These are phyloP conservation scores for Piromyces sp. DNA, from an alignment of 192 early-diverging fungal species.

Conservation along the genomic window DNA sequence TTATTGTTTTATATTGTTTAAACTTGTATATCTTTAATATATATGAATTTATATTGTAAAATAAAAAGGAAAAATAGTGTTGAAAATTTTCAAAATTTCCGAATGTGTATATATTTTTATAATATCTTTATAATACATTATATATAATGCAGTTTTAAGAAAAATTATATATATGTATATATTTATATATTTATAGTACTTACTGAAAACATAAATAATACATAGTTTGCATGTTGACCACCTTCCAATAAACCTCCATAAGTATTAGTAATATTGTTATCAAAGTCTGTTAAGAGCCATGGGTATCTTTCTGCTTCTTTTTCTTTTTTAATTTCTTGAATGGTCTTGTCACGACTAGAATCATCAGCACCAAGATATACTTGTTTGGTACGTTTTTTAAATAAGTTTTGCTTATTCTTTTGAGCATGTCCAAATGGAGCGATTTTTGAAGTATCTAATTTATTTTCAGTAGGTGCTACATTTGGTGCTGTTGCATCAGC, in stretches of 20 bases:
- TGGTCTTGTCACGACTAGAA: conserved; percentile 27
- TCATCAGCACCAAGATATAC: conserved; percentile 51
- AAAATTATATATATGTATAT: no score
- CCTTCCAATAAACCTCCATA: conserved; percentile 42
- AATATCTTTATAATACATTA: no score
- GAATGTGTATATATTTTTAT: no score
- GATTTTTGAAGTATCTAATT: conserved; percentile 39
- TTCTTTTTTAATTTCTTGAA: conserved; percentile 13
- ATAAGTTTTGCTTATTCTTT: conserved; percentile 57
- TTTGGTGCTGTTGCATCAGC: neutral
- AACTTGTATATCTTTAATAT: no score
- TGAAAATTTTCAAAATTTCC: no score
- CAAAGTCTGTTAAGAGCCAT: conserved; percentile 63
- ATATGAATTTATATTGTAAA: no score
- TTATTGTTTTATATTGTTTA: no score
- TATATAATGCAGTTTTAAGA: no score
- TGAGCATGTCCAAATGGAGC: conserved; percentile 57
- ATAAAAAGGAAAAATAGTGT: no score
- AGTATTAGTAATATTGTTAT: conserved; percentile 41
- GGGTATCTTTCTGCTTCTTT: conserved; percentile 56
- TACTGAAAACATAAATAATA: conserved; percentile 40
- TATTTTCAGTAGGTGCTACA: neutral
- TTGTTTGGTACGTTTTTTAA: conserved; percentile 66
- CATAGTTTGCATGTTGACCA: conserved; percentile 48
- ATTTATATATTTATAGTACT: neutral